Conservation (phyloP, 331 rosid genomes). For the Rhamnella rubrinervis region DNA sequence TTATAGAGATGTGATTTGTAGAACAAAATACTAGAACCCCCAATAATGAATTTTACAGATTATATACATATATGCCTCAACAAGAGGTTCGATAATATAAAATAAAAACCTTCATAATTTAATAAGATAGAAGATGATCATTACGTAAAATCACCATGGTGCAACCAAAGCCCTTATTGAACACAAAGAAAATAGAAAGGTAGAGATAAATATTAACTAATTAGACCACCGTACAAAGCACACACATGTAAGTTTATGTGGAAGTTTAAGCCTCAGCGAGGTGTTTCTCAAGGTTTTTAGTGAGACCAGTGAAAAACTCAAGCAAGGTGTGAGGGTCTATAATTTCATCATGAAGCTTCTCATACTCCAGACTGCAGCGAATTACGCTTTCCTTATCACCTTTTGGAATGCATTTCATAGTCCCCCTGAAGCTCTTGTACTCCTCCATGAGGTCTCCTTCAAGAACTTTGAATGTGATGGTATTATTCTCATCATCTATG, state of each 20-base stretch:
- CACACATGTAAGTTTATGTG: background rate
- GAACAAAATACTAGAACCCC: too few relatives aligned
- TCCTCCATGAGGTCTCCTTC: constrained; percentile 20
- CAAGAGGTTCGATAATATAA: too few relatives aligned
- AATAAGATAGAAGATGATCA: too few relatives aligned
- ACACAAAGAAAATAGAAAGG: too few relatives aligned
- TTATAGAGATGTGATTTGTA: too few relatives aligned
- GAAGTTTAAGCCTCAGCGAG: background rate
- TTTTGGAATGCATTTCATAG: constrained; percentile 3
- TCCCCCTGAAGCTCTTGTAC: constrained; percentile 16
- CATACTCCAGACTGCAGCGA: constrained; percentile 21
- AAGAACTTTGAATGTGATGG: constrained; percentile 8
- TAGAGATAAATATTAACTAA: too few relatives aligned
- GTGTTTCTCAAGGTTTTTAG: constrained; percentile 17
- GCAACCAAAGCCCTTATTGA: too few relatives aligned
- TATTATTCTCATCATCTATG: constrained; percentile 18
- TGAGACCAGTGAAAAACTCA: constrained; percentile 1
- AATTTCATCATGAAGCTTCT: constrained; percentile 15
- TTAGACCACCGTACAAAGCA: too few relatives aligned
- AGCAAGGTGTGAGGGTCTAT: constrained; percentile 17
- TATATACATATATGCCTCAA: too few relatives aligned
- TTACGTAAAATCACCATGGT: too few relatives aligned
- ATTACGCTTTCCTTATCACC: constrained; percentile 8
- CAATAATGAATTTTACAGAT: too few relatives aligned
- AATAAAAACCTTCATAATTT: too few relatives aligned